A percentile compares a stretch with the other conserved stretches of the same genome.
Conservation (phyloP, 495 filamentous ascomycete species). For the Jackrogersella multiformis region DNA sequence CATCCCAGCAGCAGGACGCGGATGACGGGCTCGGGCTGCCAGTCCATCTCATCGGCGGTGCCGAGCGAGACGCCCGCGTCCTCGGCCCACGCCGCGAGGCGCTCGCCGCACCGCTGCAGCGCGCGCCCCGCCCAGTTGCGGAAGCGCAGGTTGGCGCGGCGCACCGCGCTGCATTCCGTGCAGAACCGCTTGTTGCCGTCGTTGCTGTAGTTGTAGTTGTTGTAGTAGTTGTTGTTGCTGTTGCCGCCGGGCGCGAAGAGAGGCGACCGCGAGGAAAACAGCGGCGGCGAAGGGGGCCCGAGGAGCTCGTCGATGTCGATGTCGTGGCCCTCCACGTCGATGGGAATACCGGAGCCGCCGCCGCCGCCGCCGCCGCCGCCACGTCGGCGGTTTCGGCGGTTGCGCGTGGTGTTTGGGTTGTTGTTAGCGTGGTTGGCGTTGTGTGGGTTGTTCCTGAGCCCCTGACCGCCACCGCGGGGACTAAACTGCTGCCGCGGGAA, state of each 20-base stretch:
- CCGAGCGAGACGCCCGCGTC: slow-evolving; percentile 45
- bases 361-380: too few relatives aligned
- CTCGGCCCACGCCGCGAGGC: slow-evolving; percentile 45
- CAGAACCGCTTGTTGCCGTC: slow-evolving; percentile 30
- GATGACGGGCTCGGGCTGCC: slow-evolving; percentile 48
- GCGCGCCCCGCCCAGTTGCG: slow-evolving; percentile 34
- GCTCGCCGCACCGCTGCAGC: slow-evolving; percentile 14
- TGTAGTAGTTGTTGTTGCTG: not conserved
- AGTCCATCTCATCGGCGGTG: slow-evolving; percentile 50
- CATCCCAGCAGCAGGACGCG: slow-evolving; percentile 32
- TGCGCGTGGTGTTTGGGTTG: slow-evolving; percentile 1
- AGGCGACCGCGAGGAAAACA: not conserved
- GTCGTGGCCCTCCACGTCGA: not conserved
- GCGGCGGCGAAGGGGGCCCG: not conserved
- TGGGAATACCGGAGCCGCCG: not conserved
- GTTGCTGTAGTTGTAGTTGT: not conserved
- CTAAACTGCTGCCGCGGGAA: not conserved
- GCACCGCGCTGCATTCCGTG: slow-evolving; percentile 41
- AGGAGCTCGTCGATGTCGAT: not conserved
- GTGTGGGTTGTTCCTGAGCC: not conserved
- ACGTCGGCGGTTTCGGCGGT: not conserved
- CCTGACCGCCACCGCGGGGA: not conserved
- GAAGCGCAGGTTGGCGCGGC: slow-evolving; percentile 43
- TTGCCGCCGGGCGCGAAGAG: not conserved
- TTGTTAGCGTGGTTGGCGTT: not conserved